phyloP scores from a whole-genome alignment of 306 rosid species.

The Corylus heterophylla region DNA sequence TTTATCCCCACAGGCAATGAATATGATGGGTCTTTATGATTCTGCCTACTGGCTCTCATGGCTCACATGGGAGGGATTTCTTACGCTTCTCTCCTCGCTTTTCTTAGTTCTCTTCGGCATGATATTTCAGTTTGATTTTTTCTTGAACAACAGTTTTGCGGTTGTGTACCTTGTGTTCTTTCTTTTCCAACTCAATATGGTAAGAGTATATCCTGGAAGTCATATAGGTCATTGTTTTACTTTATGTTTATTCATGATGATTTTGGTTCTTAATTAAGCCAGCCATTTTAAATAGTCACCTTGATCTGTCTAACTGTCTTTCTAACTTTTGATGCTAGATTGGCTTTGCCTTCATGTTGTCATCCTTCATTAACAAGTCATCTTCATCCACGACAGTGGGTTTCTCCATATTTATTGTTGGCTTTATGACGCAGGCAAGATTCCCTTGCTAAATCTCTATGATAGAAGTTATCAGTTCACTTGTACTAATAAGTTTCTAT shows the following conservation, averaged over 20 bases:
- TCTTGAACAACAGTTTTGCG: slow-evolving; percentile 65
- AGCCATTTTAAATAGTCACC: not conserved
- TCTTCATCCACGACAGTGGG: slow-evolving; percentile 79
- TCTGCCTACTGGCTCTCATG: slow-evolving; percentile 92
- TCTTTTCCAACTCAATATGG: slow-evolving; percentile 90
- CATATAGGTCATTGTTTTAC: slow-evolving; percentile 1
- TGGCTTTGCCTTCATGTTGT: slow-evolving; percentile 80
- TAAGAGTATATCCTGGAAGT: slow-evolving; percentile 33
- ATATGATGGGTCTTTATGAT: slow-evolving; percentile 91
- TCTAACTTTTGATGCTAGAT: slow-evolving; percentile 47
- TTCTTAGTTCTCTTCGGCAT: slow-evolving; percentile 81
- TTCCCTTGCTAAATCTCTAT: slow-evolving; percentile 27
- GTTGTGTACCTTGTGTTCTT: slow-evolving; percentile 68
- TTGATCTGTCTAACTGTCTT: slow-evolving; percentile 15
- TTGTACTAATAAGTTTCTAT: slow-evolving; percentile 28
- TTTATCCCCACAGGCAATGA: slow-evolving; percentile 66
- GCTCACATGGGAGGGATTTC: slow-evolving; percentile 81
- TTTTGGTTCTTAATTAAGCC: not conserved
- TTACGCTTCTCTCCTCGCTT: slow-evolving; percentile 63
- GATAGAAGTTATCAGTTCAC: slow-evolving; percentile 3
- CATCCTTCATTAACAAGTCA: slow-evolving; percentile 78
- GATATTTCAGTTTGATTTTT: slow-evolving; percentile 80
- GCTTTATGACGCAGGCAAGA: slow-evolving; percentile 80
- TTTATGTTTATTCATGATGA: slow-evolving; percentile 12
- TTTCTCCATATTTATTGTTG: slow-evolving; percentile 63